Evolutionary conservation across 2,329 filamentous ascomycete species (phyloP), one percentile per base, ranked within the genome.

Genomic region (Claviceps monticola): DNA sequence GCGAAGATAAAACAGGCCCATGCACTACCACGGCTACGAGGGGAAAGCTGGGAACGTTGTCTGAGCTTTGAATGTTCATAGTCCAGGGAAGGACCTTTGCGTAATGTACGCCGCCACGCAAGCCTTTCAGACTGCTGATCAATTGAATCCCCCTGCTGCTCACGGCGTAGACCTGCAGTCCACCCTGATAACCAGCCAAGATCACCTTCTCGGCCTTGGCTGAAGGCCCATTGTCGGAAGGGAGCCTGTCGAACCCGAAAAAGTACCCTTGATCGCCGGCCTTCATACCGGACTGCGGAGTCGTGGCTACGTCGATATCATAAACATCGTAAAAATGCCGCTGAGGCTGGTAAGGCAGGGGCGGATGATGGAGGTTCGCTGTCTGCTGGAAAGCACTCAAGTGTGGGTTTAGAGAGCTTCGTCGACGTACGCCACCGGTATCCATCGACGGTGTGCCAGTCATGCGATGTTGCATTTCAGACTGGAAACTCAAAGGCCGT

Each of bases 1-100:
- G 62, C 3, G 63, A 57, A 2, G 78, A 76, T 41, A 83, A 58
- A 21, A 82, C 75, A 1, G 87, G 87, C 0, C 89, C 89, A 66
- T 95, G 88, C 4, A 95, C 64, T 16, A 89, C 80, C 17, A 95
- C 75, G 45, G 83, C 89, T 48, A 96, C 76, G 48, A 96, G 73
- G 6, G 90, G 88, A 54, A 83, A 81, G 17, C 79, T 68, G 6
- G 90, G 88, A 54, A 83, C 80, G 17, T 79, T 68, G 14, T 74
- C 70, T 8, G 74, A 69, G 37, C 74, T 71, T 51, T 83, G 78
- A 49, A 71, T 70, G 7, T 71, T 66, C 26, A 75, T 67, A 17
- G 74, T 78, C 77, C 84, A 88, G 1, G 86, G 83, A 48, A 96
- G 67, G 23, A 96, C 80, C 66, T 91, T 95, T 51, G 90, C 90